Evolutionary conservation across 345 rosid genomes (phyloP).

Genomic region (Clarkia xantiana): DNA sequence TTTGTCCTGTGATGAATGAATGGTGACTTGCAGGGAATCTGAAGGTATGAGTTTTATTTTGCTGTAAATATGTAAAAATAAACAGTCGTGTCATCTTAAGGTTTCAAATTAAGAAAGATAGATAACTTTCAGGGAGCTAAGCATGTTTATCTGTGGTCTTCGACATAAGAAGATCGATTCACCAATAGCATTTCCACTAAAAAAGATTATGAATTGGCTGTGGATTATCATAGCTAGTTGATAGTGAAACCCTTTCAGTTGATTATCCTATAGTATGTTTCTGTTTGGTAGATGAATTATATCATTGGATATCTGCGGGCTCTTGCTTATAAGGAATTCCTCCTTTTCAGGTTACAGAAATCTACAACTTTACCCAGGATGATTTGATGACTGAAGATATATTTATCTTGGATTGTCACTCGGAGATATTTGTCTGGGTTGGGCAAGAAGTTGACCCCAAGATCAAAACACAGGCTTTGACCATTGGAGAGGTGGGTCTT

Average conservation of each 20-base stretch:
- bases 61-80: neutral
- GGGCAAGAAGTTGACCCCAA: slow-evolving; percentile 82
- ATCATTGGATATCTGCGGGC: neutral
- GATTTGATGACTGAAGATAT: slow-evolving; percentile 99
- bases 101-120: too few species aligned
- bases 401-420: slow-evolving; percentile 79
- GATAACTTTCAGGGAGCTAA: too few species aligned
- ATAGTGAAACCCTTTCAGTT: too few species aligned
- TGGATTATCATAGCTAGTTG: too few species aligned
- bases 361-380: slow-evolving; percentile 79
- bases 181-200: too few species aligned
- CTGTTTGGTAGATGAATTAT: too few species aligned
- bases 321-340: neutral
- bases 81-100: neutral
- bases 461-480: slow-evolving; percentile 48
- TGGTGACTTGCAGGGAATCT: slow-evolving; percentile 49
- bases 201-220: too few species aligned
- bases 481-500: slow-evolving; percentile 68
- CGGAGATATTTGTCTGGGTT: slow-evolving; percentile 83
- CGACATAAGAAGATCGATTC: too few species aligned
- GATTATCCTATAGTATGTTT: too few species aligned
- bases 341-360: slow-evolving; percentile 67
- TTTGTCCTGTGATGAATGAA: slow-evolving; percentile 10
- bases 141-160: too few species aligned
- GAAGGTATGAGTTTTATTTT: slow-evolving; percentile 43